These are phyloP conservation scores for Penicillium sclerotiorum DNA, from an alignment of 2,329 filamentous ascomycete genomes.

Conservation along the genomic window DNA sequence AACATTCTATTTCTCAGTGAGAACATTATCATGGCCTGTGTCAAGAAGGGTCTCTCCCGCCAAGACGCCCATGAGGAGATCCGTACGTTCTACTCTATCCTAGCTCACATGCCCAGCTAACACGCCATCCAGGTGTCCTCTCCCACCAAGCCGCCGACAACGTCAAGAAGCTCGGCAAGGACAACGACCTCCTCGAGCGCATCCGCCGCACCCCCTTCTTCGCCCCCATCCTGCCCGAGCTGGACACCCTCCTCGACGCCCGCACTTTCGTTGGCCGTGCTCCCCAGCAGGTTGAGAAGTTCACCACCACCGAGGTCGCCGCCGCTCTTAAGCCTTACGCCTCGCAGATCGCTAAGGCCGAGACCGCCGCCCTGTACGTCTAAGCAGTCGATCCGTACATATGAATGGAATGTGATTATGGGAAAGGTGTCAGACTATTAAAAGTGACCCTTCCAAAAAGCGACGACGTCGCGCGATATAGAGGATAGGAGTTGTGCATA, in stretches of 20 bases:
- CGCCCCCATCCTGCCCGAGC: slow-evolving; percentile 66
- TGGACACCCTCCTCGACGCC: slow-evolving; percentile 69
- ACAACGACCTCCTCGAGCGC: slow-evolving; percentile 80
- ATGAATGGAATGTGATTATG: slow-evolving; percentile 6
- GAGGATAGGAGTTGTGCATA: slow-evolving; percentile 20
- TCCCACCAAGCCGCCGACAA: slow-evolving; percentile 73
- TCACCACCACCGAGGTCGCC: slow-evolving; percentile 53
- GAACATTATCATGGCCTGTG: slow-evolving; percentile 73
- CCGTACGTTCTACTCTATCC: slow-evolving; percentile 44
- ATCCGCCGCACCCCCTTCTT: slow-evolving; percentile 77
- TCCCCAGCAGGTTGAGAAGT: slow-evolving; percentile 57
- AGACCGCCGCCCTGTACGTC: slow-evolving; percentile 45
- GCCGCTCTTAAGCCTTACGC: slow-evolving; percentile 53
- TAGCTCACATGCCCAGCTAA: slow-evolving; percentile 4
- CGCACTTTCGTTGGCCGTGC: slow-evolving; percentile 61
- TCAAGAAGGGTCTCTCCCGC: slow-evolving; percentile 68
- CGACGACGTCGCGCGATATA: slow-evolving; percentile 9
- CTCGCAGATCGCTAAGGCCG: slow-evolving; percentile 36
- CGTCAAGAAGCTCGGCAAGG: slow-evolving; percentile 71
- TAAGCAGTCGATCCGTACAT: slow-evolving; percentile 23
- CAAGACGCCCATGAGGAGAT: slow-evolving; percentile 89
- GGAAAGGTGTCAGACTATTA: background rate
- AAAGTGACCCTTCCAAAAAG: background rate
- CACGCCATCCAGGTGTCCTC: slow-evolving; percentile 57
- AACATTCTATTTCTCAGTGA: slow-evolving; percentile 30